phyloP scores from a whole-genome alignment of 495 filamentous ascomycete species.

The Neurospora terricola region DNA sequence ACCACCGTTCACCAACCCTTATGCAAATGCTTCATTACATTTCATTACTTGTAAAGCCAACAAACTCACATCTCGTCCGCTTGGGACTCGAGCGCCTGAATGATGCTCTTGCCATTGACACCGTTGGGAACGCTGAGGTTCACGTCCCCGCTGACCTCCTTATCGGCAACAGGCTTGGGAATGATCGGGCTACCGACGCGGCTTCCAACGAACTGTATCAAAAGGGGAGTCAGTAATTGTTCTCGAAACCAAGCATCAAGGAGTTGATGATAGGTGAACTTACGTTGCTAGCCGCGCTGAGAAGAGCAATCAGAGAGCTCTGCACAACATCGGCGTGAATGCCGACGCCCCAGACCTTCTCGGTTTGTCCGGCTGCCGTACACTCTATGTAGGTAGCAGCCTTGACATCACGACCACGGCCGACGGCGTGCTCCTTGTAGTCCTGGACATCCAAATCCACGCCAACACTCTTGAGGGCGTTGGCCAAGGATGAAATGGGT shows the following conservation, averaged over 20 bases:
- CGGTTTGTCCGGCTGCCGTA: conserved; percentile 53
- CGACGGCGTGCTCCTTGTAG: conserved; percentile 95
- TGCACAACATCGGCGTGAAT: conserved; percentile 94
- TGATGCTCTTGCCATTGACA: conserved; percentile 21
- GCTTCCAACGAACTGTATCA: conserved; percentile 46
- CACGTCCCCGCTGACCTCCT: conserved; percentile 25
- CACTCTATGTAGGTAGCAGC: conserved; percentile 93
- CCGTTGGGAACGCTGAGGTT: conserved; percentile 20
- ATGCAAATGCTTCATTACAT: neutral
- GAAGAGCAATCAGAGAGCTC: conserved; percentile 78
- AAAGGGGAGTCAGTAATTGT: conserved; percentile 5
- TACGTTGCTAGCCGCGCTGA: conserved; percentile 84
- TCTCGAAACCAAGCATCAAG: neutral
- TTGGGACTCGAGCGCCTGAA: conserved; percentile 35
- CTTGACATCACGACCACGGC: conserved; percentile 67
- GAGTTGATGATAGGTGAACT: conserved; percentile 25
- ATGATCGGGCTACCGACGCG: conserved; percentile 46
- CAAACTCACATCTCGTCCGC: conserved; percentile 43
- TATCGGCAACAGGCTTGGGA: conserved; percentile 29
- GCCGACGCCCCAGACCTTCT: conserved; percentile 89
- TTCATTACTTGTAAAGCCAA: neutral
- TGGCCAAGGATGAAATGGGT: conserved; percentile 77
- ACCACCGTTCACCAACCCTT: neutral
- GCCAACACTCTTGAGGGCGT: conserved; percentile 70
- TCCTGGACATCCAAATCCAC: conserved; percentile 87